A percentile compares a stretch with the other conserved stretches of the same genome.
Evolutionary conservation across 768 basidiomycete species (phyloP).

Genomic region (Crucibulum laeve): DNA sequence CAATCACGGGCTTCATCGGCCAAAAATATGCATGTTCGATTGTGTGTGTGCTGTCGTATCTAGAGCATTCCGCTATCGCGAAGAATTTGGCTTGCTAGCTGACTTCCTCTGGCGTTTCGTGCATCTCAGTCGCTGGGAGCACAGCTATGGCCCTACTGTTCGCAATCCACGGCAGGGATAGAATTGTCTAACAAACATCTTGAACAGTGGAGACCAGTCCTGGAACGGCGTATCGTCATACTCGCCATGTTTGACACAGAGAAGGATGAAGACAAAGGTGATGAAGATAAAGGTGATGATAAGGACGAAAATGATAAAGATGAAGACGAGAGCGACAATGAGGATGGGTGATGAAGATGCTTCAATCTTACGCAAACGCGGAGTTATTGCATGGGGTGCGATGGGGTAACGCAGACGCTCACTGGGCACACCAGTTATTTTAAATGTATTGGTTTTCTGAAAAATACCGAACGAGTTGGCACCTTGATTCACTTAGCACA

Average conservation of each 20-base stretch:
- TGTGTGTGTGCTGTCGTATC: slow-evolving; percentile 25
- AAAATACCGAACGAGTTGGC: too few relatives aligned
- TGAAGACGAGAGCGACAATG: too few relatives aligned
- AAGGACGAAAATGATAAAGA: too few relatives aligned
- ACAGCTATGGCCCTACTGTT: slow-evolving; percentile 24
- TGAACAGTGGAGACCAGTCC: slow-evolving; percentile 1
- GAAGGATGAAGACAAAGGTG: too few relatives aligned
- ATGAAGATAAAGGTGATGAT: too few relatives aligned
- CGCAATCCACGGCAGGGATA: slow-evolving; percentile 7
- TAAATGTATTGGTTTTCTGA: too few relatives aligned
- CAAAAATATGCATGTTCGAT: slow-evolving; percentile 20
- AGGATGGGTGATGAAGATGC: too few relatives aligned
- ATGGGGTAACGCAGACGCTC: slow-evolving; percentile 9
- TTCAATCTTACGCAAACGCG: too few relatives aligned
- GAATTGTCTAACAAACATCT: not conserved
- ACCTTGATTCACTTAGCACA: too few relatives aligned
- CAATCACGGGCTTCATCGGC: slow-evolving; percentile 21
- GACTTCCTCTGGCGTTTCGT: slow-evolving; percentile 25
- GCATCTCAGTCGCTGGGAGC: slow-evolving; percentile 5
- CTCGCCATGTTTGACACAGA: slow-evolving; percentile 7
- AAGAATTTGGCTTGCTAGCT: slow-evolving; percentile 12
- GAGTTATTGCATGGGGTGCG: slow-evolving; percentile 9
- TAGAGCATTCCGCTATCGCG: slow-evolving; percentile 16
- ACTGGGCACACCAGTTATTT: slow-evolving; percentile 15
- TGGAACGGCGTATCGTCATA: slow-evolving; percentile 6